Evolutionary conservation across 371 early-diverging fungal species (phyloP), one percentile per base, ranked within the genome.

Genomic region (Entomophthora muscae): DNA sequence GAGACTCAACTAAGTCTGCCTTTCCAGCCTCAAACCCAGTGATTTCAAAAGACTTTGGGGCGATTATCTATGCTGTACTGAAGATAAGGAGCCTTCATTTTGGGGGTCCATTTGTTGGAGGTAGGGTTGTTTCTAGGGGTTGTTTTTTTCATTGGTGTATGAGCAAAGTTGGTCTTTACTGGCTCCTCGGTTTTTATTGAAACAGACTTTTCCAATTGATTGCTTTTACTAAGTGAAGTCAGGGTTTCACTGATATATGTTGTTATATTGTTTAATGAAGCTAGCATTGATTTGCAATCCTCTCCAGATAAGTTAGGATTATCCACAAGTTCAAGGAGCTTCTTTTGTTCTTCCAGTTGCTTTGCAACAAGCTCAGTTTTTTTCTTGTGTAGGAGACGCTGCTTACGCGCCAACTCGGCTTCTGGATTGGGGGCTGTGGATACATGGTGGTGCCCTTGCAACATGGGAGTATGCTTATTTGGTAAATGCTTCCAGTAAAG

Each of bases 261-360:
- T 17, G 56, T 22, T 12, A 55, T 3, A 13, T 55, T 22, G 17
- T 55, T 55, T 26, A 55, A 26, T 13, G 26, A 24, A 24, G 3
- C 24, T 26, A 55, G 3, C 3, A 55, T 12, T 17, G 22, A 22
- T 27, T 55, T 55, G 12, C 28, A 13, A 26, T n/a, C n/a, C 22
- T 55, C 24, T 12, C 12, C 56, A 24, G 56, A 26, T 7, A 27
- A 13, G 1, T 55, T 55, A 7, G 17, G 10, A 26, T 73, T 72
- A 26, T 78, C 71, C 1, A 74, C 64, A 29, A 85, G 63, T 65
- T 72, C 77, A 67, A 84, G 66, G 26, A 87, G 62, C 61, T 74
- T 64, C 66, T 83, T 82, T 66, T 84, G 81, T 59, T 77, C 76
- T 55, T 80, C 78, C 32, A 81, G 75, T 60, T 84, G 82, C 23